phyloP scores from a whole-genome alignment of 495 filamentous ascomycete genomes.

The Penicillium alfredii region DNA sequence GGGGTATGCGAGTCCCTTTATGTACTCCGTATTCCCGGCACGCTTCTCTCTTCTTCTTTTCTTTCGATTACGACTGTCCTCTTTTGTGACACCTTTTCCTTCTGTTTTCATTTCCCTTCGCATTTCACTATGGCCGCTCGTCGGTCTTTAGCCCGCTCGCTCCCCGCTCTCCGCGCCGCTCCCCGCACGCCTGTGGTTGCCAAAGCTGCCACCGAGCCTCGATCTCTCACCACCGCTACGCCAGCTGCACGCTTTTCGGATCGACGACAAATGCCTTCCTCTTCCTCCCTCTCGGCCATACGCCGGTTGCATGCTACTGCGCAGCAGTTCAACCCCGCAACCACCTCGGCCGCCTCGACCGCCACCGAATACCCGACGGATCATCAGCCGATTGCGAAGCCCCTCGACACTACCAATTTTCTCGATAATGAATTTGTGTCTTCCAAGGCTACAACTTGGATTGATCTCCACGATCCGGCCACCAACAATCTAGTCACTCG shows the following conservation, averaged over 20 bases:
- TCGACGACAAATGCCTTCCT: conserved; percentile 12
- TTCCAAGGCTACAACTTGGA: conserved; percentile 73
- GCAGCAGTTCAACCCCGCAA: conserved; percentile 49
- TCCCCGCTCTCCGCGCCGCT: conserved; percentile 43
- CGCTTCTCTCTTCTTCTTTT: neutral
- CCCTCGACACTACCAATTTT: conserved; percentile 83
- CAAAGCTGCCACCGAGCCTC: conserved; percentile 23
- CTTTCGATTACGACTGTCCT: conserved; percentile 4
- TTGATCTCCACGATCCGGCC: conserved; percentile 90
- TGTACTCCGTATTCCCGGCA: conserved; percentile 7
- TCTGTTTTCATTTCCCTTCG: neutral
- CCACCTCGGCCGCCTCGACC: conserved; percentile 50
- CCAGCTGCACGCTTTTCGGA: conserved; percentile 16
- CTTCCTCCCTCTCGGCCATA: conserved; percentile 22
- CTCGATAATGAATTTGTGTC: conserved; percentile 82
- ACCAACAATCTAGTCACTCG: conserved; percentile 97
- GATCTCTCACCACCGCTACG: conserved; percentile 25
- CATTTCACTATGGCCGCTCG: conserved; percentile 39
- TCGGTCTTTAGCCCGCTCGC: conserved; percentile 36
- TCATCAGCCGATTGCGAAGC: conserved; percentile 70
- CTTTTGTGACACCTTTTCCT: neutral
- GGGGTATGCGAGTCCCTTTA: conserved; percentile 14
- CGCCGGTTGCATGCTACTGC: conserved; percentile 55
- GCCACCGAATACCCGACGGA: conserved; percentile 70
- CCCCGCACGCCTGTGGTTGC: conserved; percentile 37